Percentiles rank a stretch among this genome's conserved stretches.
phyloP scores from a whole-genome alignment of 352 stramenopile species.

The Phytophthora ramorum region DNA sequence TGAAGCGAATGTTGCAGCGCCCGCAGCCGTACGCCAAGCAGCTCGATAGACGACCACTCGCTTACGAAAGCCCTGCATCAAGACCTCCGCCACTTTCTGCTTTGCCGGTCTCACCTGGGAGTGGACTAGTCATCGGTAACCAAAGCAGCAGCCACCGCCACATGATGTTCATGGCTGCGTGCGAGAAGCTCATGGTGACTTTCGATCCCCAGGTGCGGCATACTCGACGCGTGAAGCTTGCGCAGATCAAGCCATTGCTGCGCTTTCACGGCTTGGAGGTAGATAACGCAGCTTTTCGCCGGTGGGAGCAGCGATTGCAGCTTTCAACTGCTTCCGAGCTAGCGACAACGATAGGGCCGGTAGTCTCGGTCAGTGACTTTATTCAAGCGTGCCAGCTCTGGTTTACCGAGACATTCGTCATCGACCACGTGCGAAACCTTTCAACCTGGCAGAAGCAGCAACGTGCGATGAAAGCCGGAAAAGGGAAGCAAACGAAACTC shows the following conservation, averaged over 20 bases:
- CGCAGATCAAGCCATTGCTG: constrained; percentile 49
- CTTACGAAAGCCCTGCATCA: constrained; percentile 19
- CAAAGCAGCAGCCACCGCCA: constrained; percentile 17
- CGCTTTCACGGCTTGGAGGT: constrained; percentile 51
- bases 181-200: constrained; percentile 50
- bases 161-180: constrained; percentile 54
- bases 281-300: constrained; percentile 47
- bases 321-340: constrained; percentile 4
- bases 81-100: constrained; percentile 6
- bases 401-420: constrained; percentile 57
- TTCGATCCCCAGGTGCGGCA: constrained; percentile 53
- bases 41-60: constrained; percentile 26
- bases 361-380: constrained; percentile 45
- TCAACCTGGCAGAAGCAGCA: constrained; percentile 38
- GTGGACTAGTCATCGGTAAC: neutral
- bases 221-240: constrained; percentile 40
- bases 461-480: constrained; percentile 17
- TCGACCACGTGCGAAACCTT: constrained; percentile 41
- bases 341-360: constrained; percentile 14
- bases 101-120: constrained; percentile 13
- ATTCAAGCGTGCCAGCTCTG: constrained; percentile 58
- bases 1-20: constrained; percentile 64
- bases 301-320: constrained; percentile 65
- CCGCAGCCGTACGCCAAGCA: constrained; percentile 38
- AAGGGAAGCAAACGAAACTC: constrained; percentile 23